Percentiles rank a stretch among this genome's conserved stretches.
Conservation (phyloP, 306 rosid species). For the Citrullus mucosospermus region DNA sequence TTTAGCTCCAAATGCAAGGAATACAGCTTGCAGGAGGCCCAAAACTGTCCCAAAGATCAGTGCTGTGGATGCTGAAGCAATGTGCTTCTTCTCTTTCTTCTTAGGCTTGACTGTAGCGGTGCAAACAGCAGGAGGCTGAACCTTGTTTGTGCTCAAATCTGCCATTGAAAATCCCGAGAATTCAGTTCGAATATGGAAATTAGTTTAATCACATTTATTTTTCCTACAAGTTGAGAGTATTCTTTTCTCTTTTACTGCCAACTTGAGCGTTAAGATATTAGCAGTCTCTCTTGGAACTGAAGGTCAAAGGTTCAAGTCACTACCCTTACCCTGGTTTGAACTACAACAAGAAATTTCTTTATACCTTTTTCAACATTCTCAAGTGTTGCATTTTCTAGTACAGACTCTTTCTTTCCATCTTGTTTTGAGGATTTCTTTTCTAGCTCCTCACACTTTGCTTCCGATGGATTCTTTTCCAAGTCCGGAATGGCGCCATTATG, state of each 20-base stretch:
- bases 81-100: conserved; percentile 32
- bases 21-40: conserved; percentile 66
- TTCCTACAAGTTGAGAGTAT: background rate
- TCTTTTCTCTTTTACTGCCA: background rate
- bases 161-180: background rate
- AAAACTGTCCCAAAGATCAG: conserved; percentile 67
- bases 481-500: conserved; percentile 17
- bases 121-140: conserved; percentile 4
- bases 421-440: background rate
- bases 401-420: background rate
- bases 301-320: background rate
- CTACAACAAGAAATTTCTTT: background rate
- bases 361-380: conserved; percentile 3
- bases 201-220: background rate
- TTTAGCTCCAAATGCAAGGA: conserved; percentile 55
- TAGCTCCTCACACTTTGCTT: background rate
- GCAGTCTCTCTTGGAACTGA: background rate
- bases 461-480: background rate
- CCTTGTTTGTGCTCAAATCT: background rate
- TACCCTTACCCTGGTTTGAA: background rate
- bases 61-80: conserved; percentile 93
- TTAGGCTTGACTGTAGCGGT: conserved; percentile 16
- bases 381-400: background rate
- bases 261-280: background rate
- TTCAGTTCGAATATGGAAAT: background rate